A percentile compares a stretch with the other conserved stretches of the same genome.
Evolutionary conservation across 495 filamentous ascomycete genomes (phyloP).

Genomic region (Tuber calosporum): DNA sequence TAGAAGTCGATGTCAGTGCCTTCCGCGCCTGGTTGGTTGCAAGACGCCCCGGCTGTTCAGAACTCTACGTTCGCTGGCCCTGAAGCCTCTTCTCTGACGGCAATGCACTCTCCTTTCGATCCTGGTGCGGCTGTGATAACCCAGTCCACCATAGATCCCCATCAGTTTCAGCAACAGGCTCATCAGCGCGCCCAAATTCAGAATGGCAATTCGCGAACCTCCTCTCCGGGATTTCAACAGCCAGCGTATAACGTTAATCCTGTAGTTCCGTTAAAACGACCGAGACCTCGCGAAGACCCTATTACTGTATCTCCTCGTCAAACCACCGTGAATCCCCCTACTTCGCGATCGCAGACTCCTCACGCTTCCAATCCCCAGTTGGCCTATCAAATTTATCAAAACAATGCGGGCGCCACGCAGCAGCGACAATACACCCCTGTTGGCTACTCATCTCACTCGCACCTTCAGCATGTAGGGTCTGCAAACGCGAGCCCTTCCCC

Average conservation of each 20-base stretch:
- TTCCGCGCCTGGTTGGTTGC: constrained; percentile 40
- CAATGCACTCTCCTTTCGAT: constrained; percentile 41
- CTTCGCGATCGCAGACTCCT: constrained; percentile 88
- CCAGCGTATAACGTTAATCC: constrained; percentile 71
- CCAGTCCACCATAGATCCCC: constrained; percentile 52
- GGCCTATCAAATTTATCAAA: constrained; percentile 42
- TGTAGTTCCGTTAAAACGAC: constrained; percentile 79
- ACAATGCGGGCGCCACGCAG: constrained; percentile 56
- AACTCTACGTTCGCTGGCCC: constrained; percentile 36
- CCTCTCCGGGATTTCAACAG: constrained; percentile 66
- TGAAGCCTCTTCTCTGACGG: constrained; percentile 32
- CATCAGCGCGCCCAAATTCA: constrained; percentile 62
- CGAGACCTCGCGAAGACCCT: constrained; percentile 73
- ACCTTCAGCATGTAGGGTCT: constrained; percentile 73
- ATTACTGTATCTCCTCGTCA: constrained; percentile 74
- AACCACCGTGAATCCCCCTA: constrained; percentile 63
- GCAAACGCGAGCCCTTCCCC: constrained; percentile 82
- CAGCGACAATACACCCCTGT: constrained; percentile 54
- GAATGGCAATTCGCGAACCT: constrained; percentile 75
- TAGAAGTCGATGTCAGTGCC: constrained; percentile 42
- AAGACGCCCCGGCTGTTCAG: constrained; percentile 41
- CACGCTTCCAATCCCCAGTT: constrained; percentile 38
- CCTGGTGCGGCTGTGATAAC: constrained; percentile 40
- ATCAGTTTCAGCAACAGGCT: constrained; percentile 55
- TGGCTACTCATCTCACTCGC: constrained; percentile 54